phyloP scores from a whole-genome alignment of 306 rosid species.

The Sicyos baderoa region DNA sequence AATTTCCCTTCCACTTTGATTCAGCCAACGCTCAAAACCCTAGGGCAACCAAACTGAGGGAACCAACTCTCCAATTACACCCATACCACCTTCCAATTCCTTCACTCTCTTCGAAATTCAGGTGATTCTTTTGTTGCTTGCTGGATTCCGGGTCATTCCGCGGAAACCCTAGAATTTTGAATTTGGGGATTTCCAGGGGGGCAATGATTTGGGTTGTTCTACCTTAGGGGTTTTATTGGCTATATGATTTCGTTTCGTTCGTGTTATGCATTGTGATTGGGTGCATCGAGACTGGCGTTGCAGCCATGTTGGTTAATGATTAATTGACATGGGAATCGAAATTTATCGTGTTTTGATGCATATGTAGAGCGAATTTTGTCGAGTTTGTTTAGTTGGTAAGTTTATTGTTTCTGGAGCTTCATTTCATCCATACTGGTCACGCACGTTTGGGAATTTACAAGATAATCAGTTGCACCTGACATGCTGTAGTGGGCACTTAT shows the following conservation, averaged over 20 bases:
- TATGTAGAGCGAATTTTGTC: neutral
- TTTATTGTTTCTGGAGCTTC: conserved; percentile 5
- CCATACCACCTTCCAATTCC: conserved; percentile 54
- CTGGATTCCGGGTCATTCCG: conserved; percentile 29
- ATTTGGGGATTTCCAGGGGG: conserved; percentile 32
- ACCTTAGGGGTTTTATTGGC: conserved; percentile 26
- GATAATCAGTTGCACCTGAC: neutral
- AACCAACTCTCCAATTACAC: conserved; percentile 23
- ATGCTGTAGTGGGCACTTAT: neutral
- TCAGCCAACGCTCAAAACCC: conserved; percentile 61
- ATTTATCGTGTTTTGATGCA: conserved; percentile 22
- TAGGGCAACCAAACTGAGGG: conserved; percentile 45
- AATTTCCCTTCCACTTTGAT: conserved; percentile 31
- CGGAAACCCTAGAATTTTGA: conserved; percentile 76
- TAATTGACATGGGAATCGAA: conserved; percentile 26
- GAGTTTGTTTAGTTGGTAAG: neutral
- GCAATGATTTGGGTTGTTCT: conserved; percentile 36
- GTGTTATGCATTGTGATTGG: conserved; percentile 54
- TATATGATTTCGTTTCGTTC: conserved; percentile 21
- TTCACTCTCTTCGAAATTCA: conserved; percentile 30
- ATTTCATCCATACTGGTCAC: neutral
- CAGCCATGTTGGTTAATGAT: conserved; percentile 24
- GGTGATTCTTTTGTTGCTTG: conserved; percentile 40
- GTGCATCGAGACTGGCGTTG: conserved; percentile 27
- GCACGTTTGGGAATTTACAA: neutral